Conservation (phyloP, 108 stramenopile genomes). For the Nannochloropsis gaditana region DNA sequence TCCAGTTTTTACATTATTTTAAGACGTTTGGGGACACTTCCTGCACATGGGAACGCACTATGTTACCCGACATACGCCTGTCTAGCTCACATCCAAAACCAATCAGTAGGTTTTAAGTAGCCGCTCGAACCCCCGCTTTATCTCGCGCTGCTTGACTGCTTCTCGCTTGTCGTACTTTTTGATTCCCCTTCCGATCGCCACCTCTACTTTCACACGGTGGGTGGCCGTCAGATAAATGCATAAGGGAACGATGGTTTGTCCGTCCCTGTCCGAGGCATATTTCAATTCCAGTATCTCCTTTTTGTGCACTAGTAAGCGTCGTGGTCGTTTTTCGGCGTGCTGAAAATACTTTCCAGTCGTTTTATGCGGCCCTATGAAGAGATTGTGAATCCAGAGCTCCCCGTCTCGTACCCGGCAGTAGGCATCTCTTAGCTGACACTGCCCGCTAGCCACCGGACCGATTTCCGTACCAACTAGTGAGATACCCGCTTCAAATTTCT, state of each 20-base stretch:
- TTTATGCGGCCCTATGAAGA: not conserved
- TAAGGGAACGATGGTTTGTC: not conserved
- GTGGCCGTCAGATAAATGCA: not conserved
- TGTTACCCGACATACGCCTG: too few relatives aligned
- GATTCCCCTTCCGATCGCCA: not conserved
- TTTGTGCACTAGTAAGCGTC: not conserved
- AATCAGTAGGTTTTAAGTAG: not conserved
- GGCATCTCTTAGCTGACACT: conserved; percentile 1
- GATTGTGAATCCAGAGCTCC: conserved; percentile 18
- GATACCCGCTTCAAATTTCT: conserved; percentile 14
- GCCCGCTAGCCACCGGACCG: not conserved
- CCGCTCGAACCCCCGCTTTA: not conserved
- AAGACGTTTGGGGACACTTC: too few relatives aligned
- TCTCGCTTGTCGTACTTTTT: conserved; percentile 6
- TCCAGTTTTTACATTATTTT: too few relatives aligned
- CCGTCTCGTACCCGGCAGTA: conserved; percentile 11
- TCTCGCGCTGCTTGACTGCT: not conserved
- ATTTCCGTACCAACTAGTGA: conserved; percentile 17
- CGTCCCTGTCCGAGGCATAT: not conserved
- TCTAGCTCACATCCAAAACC: not conserved
- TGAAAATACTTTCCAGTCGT: not conserved
- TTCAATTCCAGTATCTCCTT: not conserved
- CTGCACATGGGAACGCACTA: too few relatives aligned
- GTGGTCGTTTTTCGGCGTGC: conserved; percentile 4
- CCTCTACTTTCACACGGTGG: not conserved